Evolutionary conservation across 164 flowering plant species (phyloP), one percentile per base, ranked within the genome.

Genomic region (Tinospora cordifolia): DNA sequence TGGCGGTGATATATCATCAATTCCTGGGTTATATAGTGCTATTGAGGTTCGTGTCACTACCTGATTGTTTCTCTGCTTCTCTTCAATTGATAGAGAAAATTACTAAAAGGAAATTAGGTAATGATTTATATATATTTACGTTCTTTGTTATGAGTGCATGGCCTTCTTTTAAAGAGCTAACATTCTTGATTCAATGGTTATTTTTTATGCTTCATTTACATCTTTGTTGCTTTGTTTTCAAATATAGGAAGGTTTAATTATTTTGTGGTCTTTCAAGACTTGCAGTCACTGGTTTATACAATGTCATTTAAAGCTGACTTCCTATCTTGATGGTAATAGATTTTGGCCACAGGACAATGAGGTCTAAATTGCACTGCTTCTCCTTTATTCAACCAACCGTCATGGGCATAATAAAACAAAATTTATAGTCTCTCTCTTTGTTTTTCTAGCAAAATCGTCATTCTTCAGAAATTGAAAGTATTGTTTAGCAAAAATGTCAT

Each of bases 1-100:
- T 75, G 99, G 99, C 36, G 97, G 98, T 17, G 97, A 95, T 72
- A 81, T 95, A 78, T 82, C 93, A 69, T 15, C 96, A 67, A 83
- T 95, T 76, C 99, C 99, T 71, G 99, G 99, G 72, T 40, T 92
- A 67, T 78, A 78, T 72, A 89, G 78, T 79, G 92, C 98, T 57
- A 85, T 95, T 80, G 93, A 92, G 97, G 99, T 95, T 76, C 38
- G 83, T 54, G 21, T 51, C 6, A 46, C 66, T 44, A 40, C 30
- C 41, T 38, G 11, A 41, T 69, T 72, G 21, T 62, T 0, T 27
- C n/a, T 8, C 8, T 71, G 21, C 21, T 62, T n/a, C 27, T 46
- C 5, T 26, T 60, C 22, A 70, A 22, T 24, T 14, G 11, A 13
- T 62, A 27, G 39, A 62, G 10, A 26, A 26, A 68, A 34, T 46